These are phyloP conservation scores for Carex kokanica DNA, from an alignment of 176 grass and related monocot genomes.

Conservation along the genomic window DNA sequence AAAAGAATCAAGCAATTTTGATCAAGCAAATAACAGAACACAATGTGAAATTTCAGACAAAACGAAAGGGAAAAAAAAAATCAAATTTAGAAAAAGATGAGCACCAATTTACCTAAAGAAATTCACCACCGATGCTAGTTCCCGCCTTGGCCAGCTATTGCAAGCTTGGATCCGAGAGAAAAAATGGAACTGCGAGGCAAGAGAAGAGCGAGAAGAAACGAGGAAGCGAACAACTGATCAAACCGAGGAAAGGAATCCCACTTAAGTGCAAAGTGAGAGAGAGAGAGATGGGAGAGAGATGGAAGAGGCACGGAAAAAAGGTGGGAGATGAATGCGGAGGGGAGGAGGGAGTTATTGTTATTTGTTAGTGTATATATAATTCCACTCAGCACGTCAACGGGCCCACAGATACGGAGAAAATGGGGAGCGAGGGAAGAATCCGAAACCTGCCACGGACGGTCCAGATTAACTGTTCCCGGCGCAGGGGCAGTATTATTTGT, in stretches of 20 bases:
- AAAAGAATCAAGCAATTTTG: not conserved
- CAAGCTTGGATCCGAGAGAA: not conserved
- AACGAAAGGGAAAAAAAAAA: not conserved
- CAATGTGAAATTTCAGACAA: not conserved
- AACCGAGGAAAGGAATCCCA: not conserved
- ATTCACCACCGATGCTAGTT: not conserved
- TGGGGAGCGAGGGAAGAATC: not conserved
- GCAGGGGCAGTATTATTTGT: no score
- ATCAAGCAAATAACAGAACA: not conserved
- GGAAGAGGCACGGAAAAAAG: not conserved
- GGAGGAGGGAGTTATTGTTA: not conserved
- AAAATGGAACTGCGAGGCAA: not conserved
- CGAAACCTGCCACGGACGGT: no score
- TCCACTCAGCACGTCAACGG: not conserved
- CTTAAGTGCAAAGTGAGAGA: not conserved
- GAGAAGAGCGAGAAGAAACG: not conserved
- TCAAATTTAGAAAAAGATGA: not conserved
- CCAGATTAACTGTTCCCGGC: no score
- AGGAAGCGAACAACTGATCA: not conserved
- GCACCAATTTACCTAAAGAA: not conserved
- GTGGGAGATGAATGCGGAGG: not conserved
- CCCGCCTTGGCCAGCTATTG: not conserved
- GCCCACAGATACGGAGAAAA: not conserved
- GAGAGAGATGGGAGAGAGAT: not conserved
- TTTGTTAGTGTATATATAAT: not conserved